These are phyloP conservation scores for Ganoderma lingzhi DNA, from an alignment of 1,284 basidiomycete species.

Conservation along the genomic window DNA sequence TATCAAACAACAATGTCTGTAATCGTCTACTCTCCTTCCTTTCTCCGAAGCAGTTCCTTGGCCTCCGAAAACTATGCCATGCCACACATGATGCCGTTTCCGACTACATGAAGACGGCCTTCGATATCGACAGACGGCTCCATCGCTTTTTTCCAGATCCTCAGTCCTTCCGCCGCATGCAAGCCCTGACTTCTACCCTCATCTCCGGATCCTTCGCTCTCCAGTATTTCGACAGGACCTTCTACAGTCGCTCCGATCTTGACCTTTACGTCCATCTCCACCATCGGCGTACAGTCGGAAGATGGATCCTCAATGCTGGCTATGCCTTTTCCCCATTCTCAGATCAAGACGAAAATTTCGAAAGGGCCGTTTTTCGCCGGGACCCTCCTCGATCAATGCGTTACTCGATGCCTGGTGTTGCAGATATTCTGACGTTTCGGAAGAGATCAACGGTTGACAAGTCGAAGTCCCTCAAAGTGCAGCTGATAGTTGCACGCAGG, in stretches of 20 bases:
- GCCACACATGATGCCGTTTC: no score
- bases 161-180: slow-evolving; percentile 48
- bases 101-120: no score
- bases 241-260: slow-evolving; percentile 51
- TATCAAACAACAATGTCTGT: no score
- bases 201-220: slow-evolving; percentile 53
- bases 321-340: slow-evolving; percentile 27
- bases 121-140: no score
- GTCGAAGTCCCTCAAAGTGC: neutral
- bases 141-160: no score
- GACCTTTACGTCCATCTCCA: slow-evolving; percentile 51
- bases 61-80: no score
- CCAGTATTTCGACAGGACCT: slow-evolving; percentile 53
- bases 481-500: slow-evolving; percentile 10
- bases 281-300: slow-evolving; percentile 15
- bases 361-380: neutral
- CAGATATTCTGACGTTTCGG: no score
- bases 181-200: slow-evolving; percentile 34
- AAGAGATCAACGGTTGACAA: no score
- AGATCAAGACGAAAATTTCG: slow-evolving; percentile 18
- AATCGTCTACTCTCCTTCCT: no score
- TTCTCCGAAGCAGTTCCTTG: no score
- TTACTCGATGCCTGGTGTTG: neutral
- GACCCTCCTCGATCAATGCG: neutral
- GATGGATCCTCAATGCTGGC: slow-evolving; percentile 6